Conservation (phyloP, 768 basidiomycete genomes). For the Podaxis rugospora region DNA sequence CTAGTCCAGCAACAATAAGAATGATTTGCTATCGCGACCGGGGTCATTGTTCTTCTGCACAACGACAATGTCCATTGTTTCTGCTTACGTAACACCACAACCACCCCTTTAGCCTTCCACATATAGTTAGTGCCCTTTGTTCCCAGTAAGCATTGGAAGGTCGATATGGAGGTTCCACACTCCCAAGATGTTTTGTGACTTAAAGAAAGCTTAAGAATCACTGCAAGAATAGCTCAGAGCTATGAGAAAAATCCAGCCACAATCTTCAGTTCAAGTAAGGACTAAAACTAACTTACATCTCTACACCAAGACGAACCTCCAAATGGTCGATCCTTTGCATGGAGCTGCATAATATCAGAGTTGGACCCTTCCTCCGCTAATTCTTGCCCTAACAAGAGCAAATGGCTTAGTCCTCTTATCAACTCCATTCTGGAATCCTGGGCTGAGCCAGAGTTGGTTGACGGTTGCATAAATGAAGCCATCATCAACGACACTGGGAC, state of each 20-base stretch:
- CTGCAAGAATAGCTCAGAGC: too few species aligned
- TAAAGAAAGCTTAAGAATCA: too few species aligned
- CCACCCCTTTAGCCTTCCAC: too few species aligned
- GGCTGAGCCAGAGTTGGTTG: constrained; percentile 14
- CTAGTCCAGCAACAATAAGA: constrained; percentile 1
- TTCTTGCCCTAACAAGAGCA: constrained; percentile 12
- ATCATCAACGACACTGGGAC: constrained; percentile 13
- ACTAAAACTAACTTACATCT: too few species aligned
- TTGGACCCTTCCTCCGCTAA: constrained; percentile 4
- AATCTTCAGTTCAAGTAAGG: too few species aligned
- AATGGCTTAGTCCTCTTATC: constrained; percentile 15
- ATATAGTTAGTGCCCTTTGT: too few species aligned
- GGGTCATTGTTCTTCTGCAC: neutral
- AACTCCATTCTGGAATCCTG: constrained; percentile 14
- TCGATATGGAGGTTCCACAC: too few species aligned
- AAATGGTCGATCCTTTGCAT: neutral
- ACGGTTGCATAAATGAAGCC: constrained; percentile 14
- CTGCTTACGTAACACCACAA: too few species aligned
- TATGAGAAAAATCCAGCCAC: too few species aligned
- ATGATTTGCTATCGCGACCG: neutral
- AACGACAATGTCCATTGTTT: neutral
- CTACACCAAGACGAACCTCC: too few species aligned
- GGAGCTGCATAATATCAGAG: neutral
- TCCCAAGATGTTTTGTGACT: too few species aligned
- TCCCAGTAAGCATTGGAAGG: too few species aligned